Evolutionary conservation across 108 stramenopile genomes (phyloP), one percentile per base, ranked within the genome.

Genomic region (Cylindrotheca closterium): DNA sequence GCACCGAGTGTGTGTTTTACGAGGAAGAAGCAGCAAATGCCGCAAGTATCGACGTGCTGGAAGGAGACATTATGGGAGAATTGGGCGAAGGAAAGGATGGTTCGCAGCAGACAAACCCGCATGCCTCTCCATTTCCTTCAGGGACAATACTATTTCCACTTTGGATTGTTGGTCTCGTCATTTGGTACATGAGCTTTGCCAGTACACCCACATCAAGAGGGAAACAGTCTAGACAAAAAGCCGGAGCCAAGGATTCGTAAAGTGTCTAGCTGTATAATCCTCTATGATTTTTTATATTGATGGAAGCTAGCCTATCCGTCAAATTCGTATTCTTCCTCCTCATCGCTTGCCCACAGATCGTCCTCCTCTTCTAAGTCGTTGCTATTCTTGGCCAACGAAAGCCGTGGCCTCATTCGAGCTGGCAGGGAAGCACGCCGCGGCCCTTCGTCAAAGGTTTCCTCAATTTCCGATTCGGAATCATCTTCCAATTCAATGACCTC

Each of bases 1-100:
- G 91, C 47, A 88, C 82, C 15, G 66, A 87, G 18, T 61, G 80
- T 8, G 42, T 49, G n/a, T 81, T 73, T 63, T 74, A 60, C 49
- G 47, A 70, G 29, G 68, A 71, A 51, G 34, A 52, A 3, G 37
- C 7, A 10, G 37, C 15, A 10, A 42, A 15, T 42, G 37, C 37
- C 7, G 37, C 7, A 42, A 42, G 37, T 15, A 42, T 42, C 15
- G 37, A 42, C 7, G 37, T 42, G 7, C 37, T 15, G 37, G 10
- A 15, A 42, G 10, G 37, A 7, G 37, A 42, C 37, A 7, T 42
- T 7, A 15, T 42, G 37, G 37, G 37, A 42, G 10, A 42, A n/a
- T n/a, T n/a, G n/a, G n/a, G n/a, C n/a, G n/a, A n/a, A n/a, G n/a
- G n/a, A n/a, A n/a, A n/a, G n/a, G n/a, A n/a, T n/a, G n/a, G n/a